A percentile compares a stretch with the other conserved stretches of the same genome.
phyloP scores from a whole-genome alignment of 345 rosid genomes.

The Rhodamnia argentea region DNA sequence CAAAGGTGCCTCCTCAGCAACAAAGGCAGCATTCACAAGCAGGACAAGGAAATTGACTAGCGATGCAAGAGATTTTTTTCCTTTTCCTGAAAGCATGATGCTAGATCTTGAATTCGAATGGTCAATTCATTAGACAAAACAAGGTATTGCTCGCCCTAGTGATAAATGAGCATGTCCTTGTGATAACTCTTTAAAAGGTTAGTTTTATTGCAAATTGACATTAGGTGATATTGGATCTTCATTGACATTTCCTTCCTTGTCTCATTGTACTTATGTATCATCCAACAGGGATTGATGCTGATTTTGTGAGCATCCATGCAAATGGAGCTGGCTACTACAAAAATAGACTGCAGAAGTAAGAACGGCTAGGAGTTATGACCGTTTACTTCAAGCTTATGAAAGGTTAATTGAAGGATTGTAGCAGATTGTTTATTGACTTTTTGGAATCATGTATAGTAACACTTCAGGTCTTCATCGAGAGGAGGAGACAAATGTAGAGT shows the following conservation, averaged over 20 bases:
- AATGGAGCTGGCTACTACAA: background rate
- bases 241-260: background rate
- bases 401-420: background rate
- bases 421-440: background rate
- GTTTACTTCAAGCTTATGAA: background rate
- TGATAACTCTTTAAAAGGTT: background rate
- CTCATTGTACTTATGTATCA: background rate
- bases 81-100: background rate
- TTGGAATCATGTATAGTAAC: background rate
- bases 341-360: background rate
- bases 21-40: slow-evolving; percentile 38
- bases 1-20: slow-evolving; percentile 13
- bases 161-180: background rate
- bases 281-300: background rate
- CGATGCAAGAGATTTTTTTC: slow-evolving; percentile 35
- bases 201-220: background rate
- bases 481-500: background rate
- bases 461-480: background rate
- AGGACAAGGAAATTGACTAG: slow-evolving; percentile 45
- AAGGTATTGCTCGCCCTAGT: background rate
- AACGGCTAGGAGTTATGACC: background rate
- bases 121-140: background rate
- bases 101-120: background rate
- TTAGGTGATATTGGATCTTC: background rate
- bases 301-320: background rate